Percentiles rank a stretch among this genome's conserved stretches.
These are phyloP conservation scores for Cubamyces sp. DNA, from an alignment of 768 basidiomycete species.

Conservation along the genomic window DNA sequence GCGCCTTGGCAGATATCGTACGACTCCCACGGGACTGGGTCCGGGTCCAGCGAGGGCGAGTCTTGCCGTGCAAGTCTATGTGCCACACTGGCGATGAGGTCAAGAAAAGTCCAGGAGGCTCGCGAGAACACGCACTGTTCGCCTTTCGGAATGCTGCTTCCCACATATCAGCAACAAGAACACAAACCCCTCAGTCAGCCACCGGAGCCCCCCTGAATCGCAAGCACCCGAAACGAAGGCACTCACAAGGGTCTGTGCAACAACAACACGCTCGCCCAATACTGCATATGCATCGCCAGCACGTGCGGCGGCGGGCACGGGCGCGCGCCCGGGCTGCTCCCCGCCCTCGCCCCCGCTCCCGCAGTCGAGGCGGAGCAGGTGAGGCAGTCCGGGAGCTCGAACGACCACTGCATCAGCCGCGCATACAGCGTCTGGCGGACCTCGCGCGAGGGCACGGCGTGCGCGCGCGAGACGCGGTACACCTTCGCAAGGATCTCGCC, in stretches of 20 bases:
- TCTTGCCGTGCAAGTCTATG: conserved; percentile 6
- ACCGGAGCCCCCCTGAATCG: neutral
- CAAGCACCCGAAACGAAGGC: too few species aligned
- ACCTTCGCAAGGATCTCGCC: conserved; percentile 68
- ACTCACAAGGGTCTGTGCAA: conserved; percentile 82
- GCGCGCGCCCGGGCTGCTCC: conserved; percentile 43
- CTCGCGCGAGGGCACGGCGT: conserved; percentile 48
- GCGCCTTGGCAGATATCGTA: conserved; percentile 81
- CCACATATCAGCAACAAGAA: neutral
- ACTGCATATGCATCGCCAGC: conserved; percentile 70
- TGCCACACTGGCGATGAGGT: neutral
- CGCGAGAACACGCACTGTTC: conserved; percentile 51
- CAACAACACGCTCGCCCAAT: conserved; percentile 76
- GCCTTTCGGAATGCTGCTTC: conserved; percentile 71
- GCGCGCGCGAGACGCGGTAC: conserved; percentile 66
- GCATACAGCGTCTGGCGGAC: conserved; percentile 55
- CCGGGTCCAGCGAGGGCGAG: conserved; percentile 31
- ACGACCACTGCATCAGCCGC: conserved; percentile 76
- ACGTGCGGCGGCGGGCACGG: conserved; percentile 65
- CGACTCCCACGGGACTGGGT: conserved; percentile 60
- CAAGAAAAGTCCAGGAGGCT: too few species aligned
- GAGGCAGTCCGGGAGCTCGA: conserved; percentile 66
- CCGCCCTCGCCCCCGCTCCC: too few species aligned
- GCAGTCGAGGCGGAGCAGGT: conserved; percentile 47
- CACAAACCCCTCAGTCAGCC: conserved; percentile 17